These are phyloP conservation scores for Hypoxylon rickii DNA, from an alignment of 495 filamentous ascomycete species.

Conservation along the genomic window DNA sequence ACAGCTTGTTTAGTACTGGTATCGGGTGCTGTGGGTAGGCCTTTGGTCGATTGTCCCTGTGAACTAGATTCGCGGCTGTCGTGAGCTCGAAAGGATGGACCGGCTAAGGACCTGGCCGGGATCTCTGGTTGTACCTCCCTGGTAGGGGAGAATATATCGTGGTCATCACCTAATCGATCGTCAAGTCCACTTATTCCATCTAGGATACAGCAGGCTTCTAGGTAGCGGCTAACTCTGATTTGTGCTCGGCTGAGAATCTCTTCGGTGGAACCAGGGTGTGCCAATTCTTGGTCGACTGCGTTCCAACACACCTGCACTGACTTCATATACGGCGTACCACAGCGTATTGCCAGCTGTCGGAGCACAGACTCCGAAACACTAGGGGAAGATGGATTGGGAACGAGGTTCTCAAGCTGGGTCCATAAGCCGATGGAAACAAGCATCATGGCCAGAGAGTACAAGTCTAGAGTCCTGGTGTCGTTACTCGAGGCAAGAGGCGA, in stretches of 20 bases:
- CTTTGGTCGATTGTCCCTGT: constrained; percentile 2
- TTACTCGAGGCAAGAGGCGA: constrained; percentile 49
- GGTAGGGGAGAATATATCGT: constrained; percentile 21
- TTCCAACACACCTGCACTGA: constrained; percentile 79
- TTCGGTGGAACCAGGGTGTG: constrained; percentile 42
- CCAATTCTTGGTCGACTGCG: constrained; percentile 71
- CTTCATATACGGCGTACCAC: constrained; percentile 76
- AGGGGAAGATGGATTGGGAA: constrained; percentile 43
- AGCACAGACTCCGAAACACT: constrained; percentile 49
- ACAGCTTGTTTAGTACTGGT: constrained; percentile 24
- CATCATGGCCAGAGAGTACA: constrained; percentile 83
- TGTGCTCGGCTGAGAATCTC: constrained; percentile 48
- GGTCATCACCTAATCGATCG: constrained; percentile 49
- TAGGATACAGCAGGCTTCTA: constrained; percentile 57
- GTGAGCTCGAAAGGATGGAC: constrained; percentile 11
- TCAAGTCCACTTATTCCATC: constrained; percentile 55
- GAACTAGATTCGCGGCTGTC: background rate
- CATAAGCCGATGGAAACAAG: constrained; percentile 87
- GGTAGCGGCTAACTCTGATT: constrained; percentile 48
- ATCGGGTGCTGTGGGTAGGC: background rate
- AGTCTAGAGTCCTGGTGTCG: constrained; percentile 69
- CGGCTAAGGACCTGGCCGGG: constrained; percentile 8
- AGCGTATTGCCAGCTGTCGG: constrained; percentile 70
- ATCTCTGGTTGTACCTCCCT: constrained; percentile 1
- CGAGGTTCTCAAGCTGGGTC: constrained; percentile 71